Evolutionary conservation across 208 protist species (phyloP), one percentile per base, ranked within the genome.

Genomic region (Crithidia expoeki): DNA sequence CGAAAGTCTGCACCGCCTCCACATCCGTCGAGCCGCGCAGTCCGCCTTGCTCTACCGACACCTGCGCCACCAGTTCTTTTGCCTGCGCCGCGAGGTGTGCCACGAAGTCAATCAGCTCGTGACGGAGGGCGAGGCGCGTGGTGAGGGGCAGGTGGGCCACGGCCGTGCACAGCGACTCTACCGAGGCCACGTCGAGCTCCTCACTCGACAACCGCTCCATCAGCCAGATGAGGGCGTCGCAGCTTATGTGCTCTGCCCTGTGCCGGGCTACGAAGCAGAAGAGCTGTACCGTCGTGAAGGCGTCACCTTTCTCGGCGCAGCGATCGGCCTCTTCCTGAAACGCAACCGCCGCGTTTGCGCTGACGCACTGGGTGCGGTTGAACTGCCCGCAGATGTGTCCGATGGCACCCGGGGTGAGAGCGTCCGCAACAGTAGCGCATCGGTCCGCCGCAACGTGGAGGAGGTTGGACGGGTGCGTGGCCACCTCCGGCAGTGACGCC

Each of bases 181-280:
- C 51, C 14, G 80, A 84, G 25, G 80, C 66, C 38, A 73, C 70
- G 61, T 96, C 91, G 17, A 94, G 62, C 42, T 78, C 66, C 28
- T 83, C 81, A 28, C 81, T 81, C 19, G 85, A 58, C 6, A 96
- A 32, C n/a, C 84, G 81, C 81, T 94, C 88, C 47, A 86, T 71
- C 58, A 94, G 66, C 62, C 84, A 92, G 58, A 86, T 79, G 11
- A 94, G 50, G 19, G 74, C 75, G 63, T 91, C 86, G 11, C 72
- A 55, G 59, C 68, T 79, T 47, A 92, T 78, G 36, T 71, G 61
- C 60, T 79, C 55, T 28, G 66, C 64, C n/a, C 89, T 80, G 44
- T 93, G 88, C 16, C 84, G 79, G 30, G 68, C 77, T 14, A 94
- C 62, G 57, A 93, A 94, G 33, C 53, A 71, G 46, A 96, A 83